Evolutionary conservation across 192 early-diverging fungal genomes (phyloP), one percentile per base, ranked within the genome.

Genomic region (Funneliformis mosseae): DNA sequence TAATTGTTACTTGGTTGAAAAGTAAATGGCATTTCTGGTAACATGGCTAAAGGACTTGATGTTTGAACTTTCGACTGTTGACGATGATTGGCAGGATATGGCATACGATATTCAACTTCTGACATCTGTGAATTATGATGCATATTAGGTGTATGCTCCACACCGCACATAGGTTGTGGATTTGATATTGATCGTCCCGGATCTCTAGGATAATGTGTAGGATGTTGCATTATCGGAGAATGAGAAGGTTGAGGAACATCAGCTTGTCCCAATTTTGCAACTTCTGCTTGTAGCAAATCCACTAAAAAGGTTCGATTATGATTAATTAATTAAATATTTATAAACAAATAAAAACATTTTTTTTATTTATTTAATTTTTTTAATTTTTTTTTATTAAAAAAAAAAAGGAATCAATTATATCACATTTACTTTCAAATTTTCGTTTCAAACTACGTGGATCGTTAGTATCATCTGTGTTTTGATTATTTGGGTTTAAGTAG

Each of bases 361-460:
- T 23, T 18, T 18, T 23, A 23, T 25, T 18, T 23, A 62, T 21
- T 18, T 27, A 27, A 16, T 27, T 63, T 28, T 28, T 28, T 8
- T 12, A n/a, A n/a, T 12, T 67, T 67, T 67, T 33, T 67, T 16
- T 5, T 14, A 38, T 2, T 25, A 27, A 25, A 25, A 14, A 16
- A n/a, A 61, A 61, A 66, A 27, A 66, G 11, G 11, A 66, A 38
- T 9, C 21, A 69, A 38, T 11, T 5, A 69, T 70, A 70, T 70
- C 33, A 50, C n/a, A 75, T 28, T 46, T 66, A 78, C 78, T 68
- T 7, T 79, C 78, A 71, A 79, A 79, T 79, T 79, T 79, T 71
- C 77, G 63, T 23, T 78, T 66, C 18, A 69, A 48, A 50, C 25
- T 79, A 27, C 55, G 23, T 38, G 50, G 67, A 60, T 69, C 50